Percentiles rank a stretch among this genome's conserved stretches.
These are phyloP conservation scores for Gelatoporia subvermispora DNA, from an alignment of 768 basidiomycete genomes.

Conservation along the genomic window DNA sequence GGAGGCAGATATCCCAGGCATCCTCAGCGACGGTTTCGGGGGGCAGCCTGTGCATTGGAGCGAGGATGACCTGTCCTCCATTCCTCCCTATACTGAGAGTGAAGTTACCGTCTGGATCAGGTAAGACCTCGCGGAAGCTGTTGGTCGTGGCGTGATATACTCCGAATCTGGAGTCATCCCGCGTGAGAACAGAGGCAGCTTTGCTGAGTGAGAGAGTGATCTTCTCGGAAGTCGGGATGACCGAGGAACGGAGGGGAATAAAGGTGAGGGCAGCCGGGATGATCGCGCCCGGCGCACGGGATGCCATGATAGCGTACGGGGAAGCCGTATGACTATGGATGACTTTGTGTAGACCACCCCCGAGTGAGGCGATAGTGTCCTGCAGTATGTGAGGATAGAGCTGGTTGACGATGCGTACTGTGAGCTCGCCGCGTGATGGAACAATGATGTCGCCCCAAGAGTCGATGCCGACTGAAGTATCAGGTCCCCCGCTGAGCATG, in stretches of 20 bases:
- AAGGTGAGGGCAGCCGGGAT: background rate
- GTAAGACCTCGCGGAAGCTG: background rate
- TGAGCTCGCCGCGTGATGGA: background rate
- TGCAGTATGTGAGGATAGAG: no score
- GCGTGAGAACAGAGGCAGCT: background rate
- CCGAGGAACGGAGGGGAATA: background rate
- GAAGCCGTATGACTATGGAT: no score
- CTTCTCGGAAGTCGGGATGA: conserved; percentile 1
- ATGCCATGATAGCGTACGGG: background rate
- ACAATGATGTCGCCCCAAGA: background rate
- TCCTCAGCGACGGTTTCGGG: background rate
- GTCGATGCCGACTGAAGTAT: conserved; percentile 8
- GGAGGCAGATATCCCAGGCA: background rate
- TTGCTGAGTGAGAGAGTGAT: background rate
- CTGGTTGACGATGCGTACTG: no score
- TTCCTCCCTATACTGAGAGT: conserved; percentile 3
- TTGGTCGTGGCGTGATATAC: background rate
- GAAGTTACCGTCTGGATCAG: background rate
- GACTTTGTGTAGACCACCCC: no score
- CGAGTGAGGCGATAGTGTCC: no score
- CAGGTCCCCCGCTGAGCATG: conserved; percentile 9
- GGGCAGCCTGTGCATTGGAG: background rate
- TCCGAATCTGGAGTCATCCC: background rate
- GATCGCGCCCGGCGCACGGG: background rate
- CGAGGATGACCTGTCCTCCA: conserved; percentile 3